These are phyloP conservation scores for Rhodotorula taiwanensis DNA, from an alignment of 768 basidiomycete genomes.

Conservation along the genomic window DNA sequence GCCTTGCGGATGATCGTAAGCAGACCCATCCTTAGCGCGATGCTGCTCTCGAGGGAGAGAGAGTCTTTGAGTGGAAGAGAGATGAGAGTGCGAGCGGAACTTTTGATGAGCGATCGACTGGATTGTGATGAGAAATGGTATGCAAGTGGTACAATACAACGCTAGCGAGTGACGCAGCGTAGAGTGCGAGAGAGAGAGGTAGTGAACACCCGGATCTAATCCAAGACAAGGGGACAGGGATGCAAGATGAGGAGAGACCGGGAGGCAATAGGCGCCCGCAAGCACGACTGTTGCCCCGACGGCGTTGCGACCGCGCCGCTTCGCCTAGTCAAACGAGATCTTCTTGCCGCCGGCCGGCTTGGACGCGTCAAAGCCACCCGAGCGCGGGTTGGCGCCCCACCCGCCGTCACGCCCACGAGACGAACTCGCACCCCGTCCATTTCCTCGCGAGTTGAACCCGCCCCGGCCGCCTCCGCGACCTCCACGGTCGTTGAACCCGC, in stretches of 20 bases:
- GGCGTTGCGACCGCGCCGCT: too few relatives aligned
- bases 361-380: background rate
- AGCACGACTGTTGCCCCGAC: background rate
- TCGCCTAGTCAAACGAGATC: slow-evolving; percentile 54
- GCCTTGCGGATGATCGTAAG: slow-evolving; percentile 97
- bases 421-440: slow-evolving; percentile 5
- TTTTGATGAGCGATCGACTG: too few relatives aligned
- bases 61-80: too few relatives aligned
- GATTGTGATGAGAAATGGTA: too few relatives aligned
- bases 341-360: slow-evolving; percentile 49
- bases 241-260: background rate
- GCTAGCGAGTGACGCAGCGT: too few relatives aligned
- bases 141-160: too few relatives aligned
- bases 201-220: background rate
- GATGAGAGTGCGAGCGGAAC: too few relatives aligned
- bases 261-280: too few relatives aligned
- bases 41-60: too few relatives aligned
- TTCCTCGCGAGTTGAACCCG: slow-evolving; percentile 7
- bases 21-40: slow-evolving; percentile 87
- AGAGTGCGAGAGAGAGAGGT: background rate
- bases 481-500: slow-evolving; percentile 45
- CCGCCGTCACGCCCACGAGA: background rate
- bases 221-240: background rate
- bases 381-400: background rate
- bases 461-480: slow-evolving; percentile 18